These are phyloP conservation scores for Bauhinia variegata DNA, from an alignment of 306 rosid species.

Conservation along the genomic window DNA sequence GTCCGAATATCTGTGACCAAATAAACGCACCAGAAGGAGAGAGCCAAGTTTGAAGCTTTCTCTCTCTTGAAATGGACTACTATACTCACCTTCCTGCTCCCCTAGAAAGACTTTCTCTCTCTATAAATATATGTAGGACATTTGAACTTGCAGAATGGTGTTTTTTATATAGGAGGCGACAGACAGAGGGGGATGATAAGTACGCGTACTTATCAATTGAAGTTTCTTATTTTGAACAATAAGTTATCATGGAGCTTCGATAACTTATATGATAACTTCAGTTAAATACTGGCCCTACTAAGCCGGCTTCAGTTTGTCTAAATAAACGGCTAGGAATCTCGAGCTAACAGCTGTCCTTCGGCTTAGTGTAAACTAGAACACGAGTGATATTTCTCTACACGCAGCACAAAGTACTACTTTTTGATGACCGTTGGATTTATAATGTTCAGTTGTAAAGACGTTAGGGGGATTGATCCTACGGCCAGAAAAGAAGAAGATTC, in stretches of 20 bases:
- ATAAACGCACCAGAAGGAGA: conserved; percentile 31
- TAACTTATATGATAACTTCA: neutral
- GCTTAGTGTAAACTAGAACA: conserved; percentile 39
- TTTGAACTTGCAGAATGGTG: conserved; percentile 68
- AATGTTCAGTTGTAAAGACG: fast-evolving
- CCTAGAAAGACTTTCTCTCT: conserved; percentile 45
- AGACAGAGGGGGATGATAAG: conserved; percentile 57
- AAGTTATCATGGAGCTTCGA: fast-evolving
- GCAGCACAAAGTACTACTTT: too few species aligned
- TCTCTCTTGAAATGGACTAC: conserved; percentile 46
- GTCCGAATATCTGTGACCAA: conserved; percentile 33
- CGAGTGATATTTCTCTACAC: neutral
- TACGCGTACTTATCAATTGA: fast-evolving
- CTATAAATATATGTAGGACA: conserved; percentile 49
- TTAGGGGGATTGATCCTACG: conserved; percentile 21
- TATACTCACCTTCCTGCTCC: conserved; percentile 44
- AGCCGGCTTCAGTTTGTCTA: conserved; percentile 80
- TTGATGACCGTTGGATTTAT: neutral
- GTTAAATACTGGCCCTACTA: conserved; percentile 50
- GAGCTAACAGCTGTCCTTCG: conserved; percentile 73
- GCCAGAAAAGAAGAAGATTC: neutral
- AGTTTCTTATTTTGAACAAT: neutral
- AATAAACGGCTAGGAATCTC: conserved; percentile 87
- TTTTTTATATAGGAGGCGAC: conserved; percentile 67
- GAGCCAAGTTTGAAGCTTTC: conserved; percentile 50